phyloP scores from a whole-genome alignment of 257 asterid genomes.

The Lantana camara region DNA sequence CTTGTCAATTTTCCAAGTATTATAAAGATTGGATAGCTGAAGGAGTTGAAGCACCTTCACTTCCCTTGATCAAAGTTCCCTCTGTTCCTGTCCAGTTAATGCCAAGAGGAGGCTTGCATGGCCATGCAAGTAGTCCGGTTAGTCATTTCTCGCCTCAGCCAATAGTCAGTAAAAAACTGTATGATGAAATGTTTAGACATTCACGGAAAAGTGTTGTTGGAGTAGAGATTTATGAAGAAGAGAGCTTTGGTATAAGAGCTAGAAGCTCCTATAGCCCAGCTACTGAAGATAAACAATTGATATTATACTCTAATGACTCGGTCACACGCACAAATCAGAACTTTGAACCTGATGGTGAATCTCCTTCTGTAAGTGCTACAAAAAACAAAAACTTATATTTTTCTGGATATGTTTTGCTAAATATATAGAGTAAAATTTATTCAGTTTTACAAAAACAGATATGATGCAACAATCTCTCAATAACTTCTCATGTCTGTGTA shows the following conservation, averaged over 20 bases:
- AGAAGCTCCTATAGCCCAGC: constrained; percentile 50
- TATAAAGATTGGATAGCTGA: constrained; percentile 81
- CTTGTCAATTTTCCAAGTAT: constrained; percentile 60
- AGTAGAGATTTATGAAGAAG: constrained; percentile 38
- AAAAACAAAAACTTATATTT: background rate
- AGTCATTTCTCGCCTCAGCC: constrained; percentile 49
- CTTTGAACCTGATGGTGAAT: constrained; percentile 29
- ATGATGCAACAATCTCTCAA: constrained; percentile 16
- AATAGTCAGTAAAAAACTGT: constrained; percentile 63
- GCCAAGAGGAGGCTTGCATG: constrained; percentile 37
- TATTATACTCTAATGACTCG: constrained; percentile 38
- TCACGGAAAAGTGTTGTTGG: constrained; percentile 42
- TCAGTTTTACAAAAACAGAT: constrained; percentile 2
- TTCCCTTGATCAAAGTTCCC: constrained; percentile 59
- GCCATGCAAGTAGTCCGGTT: constrained; percentile 48
- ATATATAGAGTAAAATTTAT: too few relatives aligned
- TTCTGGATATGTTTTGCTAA: too few relatives aligned
- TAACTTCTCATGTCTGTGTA: constrained; percentile 27
- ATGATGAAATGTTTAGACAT: constrained; percentile 56
- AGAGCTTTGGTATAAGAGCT: constrained; percentile 37
- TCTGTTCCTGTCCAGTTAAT: constrained; percentile 32
- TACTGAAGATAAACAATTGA: constrained; percentile 50
- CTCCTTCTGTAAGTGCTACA: constrained; percentile 46
- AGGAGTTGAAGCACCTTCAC: constrained; percentile 56
- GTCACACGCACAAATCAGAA: constrained; percentile 31